Conservation (phyloP, 2,329 filamentous ascomycete species). For the Colletotrichum limetticola region DNA sequence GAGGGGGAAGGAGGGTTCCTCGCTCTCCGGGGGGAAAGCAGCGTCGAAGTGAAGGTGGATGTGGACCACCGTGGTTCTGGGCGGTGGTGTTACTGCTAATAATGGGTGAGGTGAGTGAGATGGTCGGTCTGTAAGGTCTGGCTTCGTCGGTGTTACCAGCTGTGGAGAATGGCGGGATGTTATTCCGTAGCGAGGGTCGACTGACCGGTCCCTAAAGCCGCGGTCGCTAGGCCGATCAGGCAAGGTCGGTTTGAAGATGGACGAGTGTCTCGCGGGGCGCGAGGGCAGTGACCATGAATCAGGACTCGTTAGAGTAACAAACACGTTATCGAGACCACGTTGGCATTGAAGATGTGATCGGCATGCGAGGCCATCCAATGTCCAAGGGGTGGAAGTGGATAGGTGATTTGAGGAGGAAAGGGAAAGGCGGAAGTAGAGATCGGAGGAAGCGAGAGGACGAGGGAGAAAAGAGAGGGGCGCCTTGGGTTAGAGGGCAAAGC, state of each 20-base stretch:
- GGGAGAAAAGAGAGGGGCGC: slow-evolving; percentile 15
- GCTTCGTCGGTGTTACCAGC: slow-evolving; percentile 30
- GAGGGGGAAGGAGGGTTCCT: not conserved
- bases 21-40: not conserved
- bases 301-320: slow-evolving; percentile 5
- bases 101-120: not conserved
- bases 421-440: slow-evolving; percentile 10
- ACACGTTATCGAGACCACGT: slow-evolving; percentile 21
- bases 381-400: slow-evolving; percentile 24
- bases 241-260: slow-evolving; percentile 27
- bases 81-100: not conserved
- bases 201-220: slow-evolving; percentile 14
- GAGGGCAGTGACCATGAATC: slow-evolving; percentile 34
- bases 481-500: slow-evolving; percentile 3
- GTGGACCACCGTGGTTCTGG: not conserved
- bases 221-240: slow-evolving; percentile 34
- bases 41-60: not conserved
- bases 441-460: slow-evolving; percentile 11
- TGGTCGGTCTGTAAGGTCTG: slow-evolving; percentile 14
- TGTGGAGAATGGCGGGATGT: not conserved
- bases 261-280: slow-evolving; percentile 32
- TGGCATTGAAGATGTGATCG: slow-evolving; percentile 19
- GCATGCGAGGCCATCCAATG: slow-evolving; percentile 28
- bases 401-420: slow-evolving; percentile 23
- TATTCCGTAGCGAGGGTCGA: slow-evolving; percentile 6